phyloP scores from a whole-genome alignment of 2,329 filamentous ascomycete genomes.

The Fusarium proliferatum region DNA sequence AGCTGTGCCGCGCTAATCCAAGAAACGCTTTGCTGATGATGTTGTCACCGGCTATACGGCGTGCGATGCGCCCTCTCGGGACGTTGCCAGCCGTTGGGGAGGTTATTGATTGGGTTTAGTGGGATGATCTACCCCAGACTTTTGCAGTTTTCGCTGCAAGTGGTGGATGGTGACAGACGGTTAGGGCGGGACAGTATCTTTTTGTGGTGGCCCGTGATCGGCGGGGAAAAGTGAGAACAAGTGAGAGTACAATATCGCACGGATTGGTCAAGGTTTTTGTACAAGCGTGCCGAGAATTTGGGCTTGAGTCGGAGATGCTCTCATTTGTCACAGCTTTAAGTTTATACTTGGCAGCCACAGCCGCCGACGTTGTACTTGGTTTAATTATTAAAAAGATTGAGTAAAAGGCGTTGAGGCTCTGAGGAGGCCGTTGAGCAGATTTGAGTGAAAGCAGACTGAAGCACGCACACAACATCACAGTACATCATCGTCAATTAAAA shows the following conservation, averaged over 20 bases:
- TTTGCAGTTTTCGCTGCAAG: background rate
- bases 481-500: too few species aligned
- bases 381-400: background rate
- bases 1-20: background rate
- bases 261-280: too few species aligned
- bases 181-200: background rate
- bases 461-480: background rate
- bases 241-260: background rate
- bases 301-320: background rate
- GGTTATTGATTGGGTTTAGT: background rate
- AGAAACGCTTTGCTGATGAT: background rate
- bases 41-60: slow-evolving; percentile 7
- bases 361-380: background rate
- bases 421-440: background rate
- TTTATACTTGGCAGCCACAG: background rate
- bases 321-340: background rate
- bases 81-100: background rate
- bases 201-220: slow-evolving; percentile 5
- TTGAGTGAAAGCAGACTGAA: background rate
- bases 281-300: background rate
- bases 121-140: slow-evolving; percentile 12
- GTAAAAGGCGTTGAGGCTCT: background rate
- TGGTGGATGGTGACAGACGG: background rate
- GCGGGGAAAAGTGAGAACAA: background rate
- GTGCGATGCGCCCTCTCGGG: background rate